Percentiles rank a stretch among this genome's conserved stretches.
Conservation (phyloP, 768 basidiomycete species). For the Hypholoma sublateritium region DNA sequence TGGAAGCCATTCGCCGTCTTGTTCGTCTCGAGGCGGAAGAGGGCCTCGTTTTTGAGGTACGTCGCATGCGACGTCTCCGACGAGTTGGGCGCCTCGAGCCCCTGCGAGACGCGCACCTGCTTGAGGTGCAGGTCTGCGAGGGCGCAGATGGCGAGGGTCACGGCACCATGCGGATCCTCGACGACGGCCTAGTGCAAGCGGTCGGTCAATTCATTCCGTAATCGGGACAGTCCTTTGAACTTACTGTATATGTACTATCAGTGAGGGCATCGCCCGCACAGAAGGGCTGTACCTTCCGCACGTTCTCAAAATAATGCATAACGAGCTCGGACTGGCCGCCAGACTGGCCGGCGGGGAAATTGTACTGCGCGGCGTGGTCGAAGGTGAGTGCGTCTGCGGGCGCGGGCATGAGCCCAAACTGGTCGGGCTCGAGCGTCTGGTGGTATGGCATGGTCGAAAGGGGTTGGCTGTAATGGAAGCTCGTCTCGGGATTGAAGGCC, state of each 20-base stretch:
- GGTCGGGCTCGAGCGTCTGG: conserved; percentile 3
- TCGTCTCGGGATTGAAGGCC: conserved; percentile 21
- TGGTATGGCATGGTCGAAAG: conserved; percentile 6
- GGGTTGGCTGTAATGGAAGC: conserved; percentile 27
- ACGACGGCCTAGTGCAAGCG: conserved; percentile 41
- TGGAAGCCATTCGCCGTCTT: conserved; percentile 54
- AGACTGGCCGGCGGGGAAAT: conserved; percentile 33
- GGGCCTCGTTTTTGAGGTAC: conserved; percentile 70
- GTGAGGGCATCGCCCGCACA: conserved; percentile 64
- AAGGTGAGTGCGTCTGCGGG: conserved; percentile 1
- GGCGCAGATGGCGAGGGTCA: conserved; percentile 76
- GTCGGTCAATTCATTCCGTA: not conserved
- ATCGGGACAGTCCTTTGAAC: conserved; percentile 19
- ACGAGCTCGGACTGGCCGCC: conserved; percentile 56
- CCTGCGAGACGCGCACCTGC: conserved; percentile 59
- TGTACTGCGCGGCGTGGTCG: conserved; percentile 15
- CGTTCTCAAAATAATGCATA: conserved; percentile 74
- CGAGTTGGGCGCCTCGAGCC: conserved; percentile 55
- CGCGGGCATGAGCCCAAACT: not conserved
- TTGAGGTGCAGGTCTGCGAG: conserved; percentile 70
- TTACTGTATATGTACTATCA: conserved; percentile 65
- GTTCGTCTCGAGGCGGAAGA: conserved; percentile 55
- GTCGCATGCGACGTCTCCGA: conserved; percentile 58
- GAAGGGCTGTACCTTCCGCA: conserved; percentile 64
- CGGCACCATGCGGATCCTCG: conserved; percentile 66